Percentiles rank a stretch among this genome's conserved stretches.
phyloP scores from a whole-genome alignment of 495 filamentous ascomycete species.

The Hypoxylon trugodes region DNA sequence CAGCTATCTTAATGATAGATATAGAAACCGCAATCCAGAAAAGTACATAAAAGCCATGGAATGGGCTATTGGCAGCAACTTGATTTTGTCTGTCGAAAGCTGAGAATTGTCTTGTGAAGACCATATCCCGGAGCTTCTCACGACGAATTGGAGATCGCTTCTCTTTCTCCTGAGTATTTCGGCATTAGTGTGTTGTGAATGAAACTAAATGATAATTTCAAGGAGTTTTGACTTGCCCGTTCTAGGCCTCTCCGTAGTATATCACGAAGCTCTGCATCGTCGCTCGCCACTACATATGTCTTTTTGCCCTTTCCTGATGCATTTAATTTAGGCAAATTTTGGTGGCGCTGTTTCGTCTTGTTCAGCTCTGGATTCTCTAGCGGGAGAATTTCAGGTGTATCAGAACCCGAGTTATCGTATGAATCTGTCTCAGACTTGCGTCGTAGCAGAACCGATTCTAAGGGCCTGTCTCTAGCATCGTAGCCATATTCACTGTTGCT shows the following conservation, averaged over 20 bases:
- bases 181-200: constrained; percentile 3
- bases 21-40: constrained; percentile 75
- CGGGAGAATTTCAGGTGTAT: constrained; percentile 30
- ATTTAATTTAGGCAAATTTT: constrained; percentile 8
- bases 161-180: constrained; percentile 41
- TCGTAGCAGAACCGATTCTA: constrained; percentile 25
- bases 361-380: constrained; percentile 6
- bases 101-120: constrained; percentile 74
- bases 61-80: constrained; percentile 62
- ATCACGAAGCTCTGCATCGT: constrained; percentile 63
- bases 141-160: constrained; percentile 32
- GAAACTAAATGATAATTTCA: background rate
- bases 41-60: constrained; percentile 79
- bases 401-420: constrained; percentile 32
- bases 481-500: constrained; percentile 31
- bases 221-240: constrained; percentile 36
- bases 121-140: constrained; percentile 69
- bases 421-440: constrained; percentile 26
- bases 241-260: constrained; percentile 59
- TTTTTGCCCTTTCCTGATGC: constrained; percentile 14
- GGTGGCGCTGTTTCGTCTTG: constrained; percentile 17
- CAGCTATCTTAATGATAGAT: constrained; percentile 67
- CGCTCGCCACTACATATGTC: constrained; percentile 62
- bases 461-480: constrained; percentile 15
- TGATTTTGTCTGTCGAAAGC: constrained; percentile 75